phyloP scores from a whole-genome alignment of 225 moss, liverwort and hornwort species.

The Straminergon stramineum region DNA sequence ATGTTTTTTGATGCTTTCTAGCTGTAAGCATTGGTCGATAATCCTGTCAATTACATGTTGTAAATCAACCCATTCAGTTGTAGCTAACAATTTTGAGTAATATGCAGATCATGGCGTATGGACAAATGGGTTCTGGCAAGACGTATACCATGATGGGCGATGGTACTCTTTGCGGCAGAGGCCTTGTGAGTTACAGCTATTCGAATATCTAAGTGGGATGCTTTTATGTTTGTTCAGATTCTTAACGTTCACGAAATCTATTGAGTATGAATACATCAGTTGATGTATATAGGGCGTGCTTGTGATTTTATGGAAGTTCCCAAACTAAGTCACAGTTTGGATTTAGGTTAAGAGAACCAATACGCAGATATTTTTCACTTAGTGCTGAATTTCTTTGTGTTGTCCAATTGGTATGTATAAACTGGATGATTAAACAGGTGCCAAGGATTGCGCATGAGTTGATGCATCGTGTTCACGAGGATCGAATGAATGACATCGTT shows the following conservation, averaged over 20 bases:
- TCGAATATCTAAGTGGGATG: not conserved
- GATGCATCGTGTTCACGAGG: slow-evolving; percentile 47
- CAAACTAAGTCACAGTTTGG: not conserved
- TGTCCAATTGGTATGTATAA: not conserved
- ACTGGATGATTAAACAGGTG: slow-evolving; percentile 29
- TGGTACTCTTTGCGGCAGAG: slow-evolving; percentile 46
- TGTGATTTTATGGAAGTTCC: not conserved
- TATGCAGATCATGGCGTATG: slow-evolving; percentile 64
- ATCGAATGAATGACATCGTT: slow-evolving; percentile 22
- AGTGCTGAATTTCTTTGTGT: not conserved
- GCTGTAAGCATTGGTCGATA: not conserved
- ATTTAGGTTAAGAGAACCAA: not conserved
- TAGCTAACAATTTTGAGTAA: not conserved
- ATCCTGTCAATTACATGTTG: not conserved
- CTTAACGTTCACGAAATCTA: not conserved
- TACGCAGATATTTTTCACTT: not conserved
- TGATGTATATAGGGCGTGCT: not conserved
- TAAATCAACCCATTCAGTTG: not conserved
- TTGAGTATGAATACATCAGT: not conserved
- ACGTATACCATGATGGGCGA: slow-evolving; percentile 83
- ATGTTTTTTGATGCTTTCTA: not conserved
- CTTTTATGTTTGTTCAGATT: not conserved
- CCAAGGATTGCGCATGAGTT: slow-evolving; percentile 63
- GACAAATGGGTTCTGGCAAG: slow-evolving; percentile 73
- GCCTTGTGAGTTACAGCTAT: slow-evolving; percentile 45